Conservation (phyloP, 805 yeast species). For the Ogataea angusta region DNA sequence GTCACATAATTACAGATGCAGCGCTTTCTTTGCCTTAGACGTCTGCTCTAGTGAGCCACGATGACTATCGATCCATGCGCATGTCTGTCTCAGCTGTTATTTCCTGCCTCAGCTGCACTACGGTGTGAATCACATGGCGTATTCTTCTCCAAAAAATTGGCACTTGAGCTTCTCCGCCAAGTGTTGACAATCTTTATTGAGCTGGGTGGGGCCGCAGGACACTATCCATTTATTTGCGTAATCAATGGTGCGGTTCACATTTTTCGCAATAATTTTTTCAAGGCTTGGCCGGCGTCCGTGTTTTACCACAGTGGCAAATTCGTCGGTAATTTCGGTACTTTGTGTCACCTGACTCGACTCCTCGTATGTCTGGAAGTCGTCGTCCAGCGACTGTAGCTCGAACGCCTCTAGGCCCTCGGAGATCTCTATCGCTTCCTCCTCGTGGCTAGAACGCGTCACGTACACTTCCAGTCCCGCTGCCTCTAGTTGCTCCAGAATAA, state of each 20-base stretch:
- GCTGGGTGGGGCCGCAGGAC: conserved; percentile 54
- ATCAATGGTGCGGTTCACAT: conserved; percentile 31
- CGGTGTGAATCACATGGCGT: conserved; percentile 21
- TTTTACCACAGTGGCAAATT: conserved; percentile 16
- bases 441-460: conserved; percentile 29
- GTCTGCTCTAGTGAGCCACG: no score
- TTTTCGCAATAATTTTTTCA: conserved; percentile 29
- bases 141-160: conserved; percentile 43
- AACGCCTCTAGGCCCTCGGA: conserved; percentile 19
- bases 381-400: conserved; percentile 25
- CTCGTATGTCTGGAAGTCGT: conserved; percentile 18
- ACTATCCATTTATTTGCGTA: conserved; percentile 47
- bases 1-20: neutral
- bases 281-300: conserved; percentile 45
- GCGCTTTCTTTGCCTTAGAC: neutral
- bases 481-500: conserved; percentile 40
- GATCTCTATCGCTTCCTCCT: conserved; percentile 4
- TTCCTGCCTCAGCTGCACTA: no score
- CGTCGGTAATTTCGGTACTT: neutral
- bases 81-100: no score
- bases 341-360: conserved; percentile 5
- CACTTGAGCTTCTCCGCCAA: conserved; percentile 38
- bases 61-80: no score
- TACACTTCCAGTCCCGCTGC: conserved; percentile 37
- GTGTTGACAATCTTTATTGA: conserved; percentile 38